Percentiles rank a stretch among this genome's conserved stretches.
Conservation (phyloP, 2,329 filamentous ascomycete genomes). For the Fusarium paranaense region DNA sequence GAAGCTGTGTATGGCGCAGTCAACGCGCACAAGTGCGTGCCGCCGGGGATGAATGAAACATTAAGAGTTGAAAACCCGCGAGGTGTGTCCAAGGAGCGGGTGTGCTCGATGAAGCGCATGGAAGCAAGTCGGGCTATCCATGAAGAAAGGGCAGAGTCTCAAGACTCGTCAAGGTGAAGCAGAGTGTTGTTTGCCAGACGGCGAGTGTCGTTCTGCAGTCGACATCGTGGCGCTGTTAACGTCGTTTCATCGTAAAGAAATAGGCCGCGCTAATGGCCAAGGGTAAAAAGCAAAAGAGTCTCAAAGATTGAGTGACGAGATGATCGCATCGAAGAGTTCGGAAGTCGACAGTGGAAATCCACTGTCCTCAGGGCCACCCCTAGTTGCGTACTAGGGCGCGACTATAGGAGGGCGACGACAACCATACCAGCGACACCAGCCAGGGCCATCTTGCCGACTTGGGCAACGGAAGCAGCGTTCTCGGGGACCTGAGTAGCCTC, state of each 20-base stretch:
- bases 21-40: constrained; percentile 44
- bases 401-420: constrained; percentile 65
- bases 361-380: constrained; percentile 2
- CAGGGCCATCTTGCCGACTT: constrained; percentile 58
- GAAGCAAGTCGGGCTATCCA: constrained; percentile 43
- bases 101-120: constrained; percentile 42
- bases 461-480: constrained; percentile 58
- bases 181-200: constrained; percentile 24
- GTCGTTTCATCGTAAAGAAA: constrained; percentile 45
- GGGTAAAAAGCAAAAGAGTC: constrained; percentile 30
- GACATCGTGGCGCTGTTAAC: constrained; percentile 41
- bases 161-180: constrained; percentile 41
- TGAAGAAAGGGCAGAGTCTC: constrained; percentile 36
- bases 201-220: constrained; percentile 37
- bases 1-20: constrained; percentile 40
- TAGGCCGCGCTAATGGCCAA: constrained; percentile 27
- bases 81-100: constrained; percentile 34
- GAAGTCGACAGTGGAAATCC: constrained; percentile 24
- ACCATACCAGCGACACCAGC: constrained; percentile 64
- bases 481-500: constrained; percentile 52
- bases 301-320: constrained; percentile 33
- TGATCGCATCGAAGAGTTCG: constrained; percentile 34
- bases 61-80: constrained; percentile 35
- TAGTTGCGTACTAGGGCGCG: constrained; percentile 1
- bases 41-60: constrained; percentile 41